Base-by-base conservation (phyloP, 169 alveolate species). In the Condylostoma magnum region DNA sequence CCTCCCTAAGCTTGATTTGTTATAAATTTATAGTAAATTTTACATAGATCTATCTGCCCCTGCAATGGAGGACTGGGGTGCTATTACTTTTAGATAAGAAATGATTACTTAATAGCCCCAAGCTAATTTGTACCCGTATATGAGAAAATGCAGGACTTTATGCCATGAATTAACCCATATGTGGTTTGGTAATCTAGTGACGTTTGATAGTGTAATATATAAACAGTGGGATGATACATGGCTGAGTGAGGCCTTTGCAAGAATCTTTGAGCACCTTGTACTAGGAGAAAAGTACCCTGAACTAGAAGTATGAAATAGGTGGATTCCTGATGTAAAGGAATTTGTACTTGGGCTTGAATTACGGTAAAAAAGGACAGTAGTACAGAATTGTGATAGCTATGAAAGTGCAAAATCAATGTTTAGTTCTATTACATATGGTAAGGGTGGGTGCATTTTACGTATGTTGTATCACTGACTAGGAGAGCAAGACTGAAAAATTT, bases 11-110 rank as follows among this genome's bases (percentile, higher is more conserved):
- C 71, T 60, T 12, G 71, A 60, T 3, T 34, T 60, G 6, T 38
- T 60, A 8, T 33, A 52, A 18, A 34, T 60, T 12, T 12, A 10
- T 33, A 0, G 71, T 41, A 55, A 55, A 0, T 55, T 55, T 55
- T 2, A 55, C 34, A 27, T 25, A 55, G 68, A 55, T 1, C 15
- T 60, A 31, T 12, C n/a, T 15, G 6, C 1, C 4, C 37, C 27
- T 38, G 97, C 95, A 2, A 94, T 94, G 98, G 97, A 93, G 76
- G 90, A 93, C 67, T 89, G 94, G 86, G 97, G 97, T 8, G 69
- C 89, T 20, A 88, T 93, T 15, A 76, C 93, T 36, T 80, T 36
- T 27, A 10, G 12, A 83, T 54, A 57, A 76, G 12, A 82, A 76
- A 48, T 54, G 74, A 0, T 83, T 73, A 20, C 58, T 83, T 43